These are phyloP conservation scores for Diplodia sapinea DNA, from an alignment of 2,329 filamentous ascomycete genomes.

Conservation along the genomic window DNA sequence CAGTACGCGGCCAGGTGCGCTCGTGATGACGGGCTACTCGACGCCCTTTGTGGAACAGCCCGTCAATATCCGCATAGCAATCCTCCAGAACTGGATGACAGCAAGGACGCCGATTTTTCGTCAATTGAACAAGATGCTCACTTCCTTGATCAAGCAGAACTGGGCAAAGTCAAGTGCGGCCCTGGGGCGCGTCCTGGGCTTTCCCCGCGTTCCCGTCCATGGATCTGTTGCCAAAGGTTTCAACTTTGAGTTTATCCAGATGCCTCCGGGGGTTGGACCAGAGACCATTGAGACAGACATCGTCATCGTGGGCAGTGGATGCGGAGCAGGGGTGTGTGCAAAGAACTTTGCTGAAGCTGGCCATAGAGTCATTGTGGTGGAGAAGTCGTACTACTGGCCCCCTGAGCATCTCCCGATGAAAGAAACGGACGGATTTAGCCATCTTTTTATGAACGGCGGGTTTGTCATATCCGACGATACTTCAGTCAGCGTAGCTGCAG, in stretches of 20 bases:
- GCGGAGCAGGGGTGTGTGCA: conserved; percentile 80
- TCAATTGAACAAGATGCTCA: conserved; percentile 62
- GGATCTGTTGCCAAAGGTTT: conserved; percentile 60
- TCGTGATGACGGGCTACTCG: conserved; percentile 71
- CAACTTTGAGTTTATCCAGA: conserved; percentile 66
- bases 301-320: conserved; percentile 84
- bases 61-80: conserved; percentile 63
- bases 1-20: conserved; percentile 67
- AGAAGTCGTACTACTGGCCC: conserved; percentile 80
- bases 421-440: conserved; percentile 62
- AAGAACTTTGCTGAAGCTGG: conserved; percentile 81
- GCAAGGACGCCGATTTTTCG: conserved; percentile 64
- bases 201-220: conserved; percentile 62
- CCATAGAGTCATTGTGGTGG: conserved; percentile 76
- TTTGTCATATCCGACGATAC: conserved; percentile 58
- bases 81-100: conserved; percentile 67
- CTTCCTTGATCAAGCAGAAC: conserved; percentile 59
- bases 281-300: conserved; percentile 77
- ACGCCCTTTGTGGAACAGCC: conserved; percentile 68
- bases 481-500: conserved; percentile 64
- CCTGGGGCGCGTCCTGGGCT: conserved; percentile 63
- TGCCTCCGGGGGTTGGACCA: conserved; percentile 59
- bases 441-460: conserved; percentile 74
- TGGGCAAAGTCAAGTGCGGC: conserved; percentile 63
- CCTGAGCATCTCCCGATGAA: conserved; percentile 76